Evolutionary conservation across 805 yeast genomes (phyloP), one percentile per base, ranked within the genome.

Genomic region (Kuraishia borneana): DNA sequence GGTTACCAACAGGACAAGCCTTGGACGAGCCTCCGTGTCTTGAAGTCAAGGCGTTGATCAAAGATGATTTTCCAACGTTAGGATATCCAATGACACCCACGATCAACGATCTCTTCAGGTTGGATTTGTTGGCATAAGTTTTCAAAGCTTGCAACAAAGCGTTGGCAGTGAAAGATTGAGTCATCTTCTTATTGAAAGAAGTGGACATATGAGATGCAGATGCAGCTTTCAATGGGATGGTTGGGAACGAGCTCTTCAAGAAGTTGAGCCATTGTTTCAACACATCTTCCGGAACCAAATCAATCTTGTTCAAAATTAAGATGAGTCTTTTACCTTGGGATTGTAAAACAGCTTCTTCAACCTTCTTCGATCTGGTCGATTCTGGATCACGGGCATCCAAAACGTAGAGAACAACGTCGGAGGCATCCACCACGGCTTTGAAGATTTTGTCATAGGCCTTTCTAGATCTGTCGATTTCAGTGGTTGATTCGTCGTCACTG

Each of bases 41-140:
- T 35, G 83, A 70, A 3, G 85, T 76, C 44, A 89, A 65, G 2
- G 96, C 81, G 57, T 89, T 89, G 51, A 89, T 92, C 2, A 97
- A 92, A n/a, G 97, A 88, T 2, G 97, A 92, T 53, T 84, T 84
- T 63, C 95, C 95, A 18, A 65, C 72, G 54, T 89, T 89, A 33
- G 98, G 98, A 61, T 87, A 89, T 13, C 98, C 98, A 44, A 89
- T 83, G 28, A 89, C 95, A 55, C 98, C 97, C 31, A 85, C 96
- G 30, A 84, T 72, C 37, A 88, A 80, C 10, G 95, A 76, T 54
- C 97, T 76, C 53, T 88, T 88, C 48, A 88, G 68, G 51, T 87
- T 83, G 17, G 87, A 72, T 56, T 82, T 81, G 42, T 72, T 69
- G 16, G 97, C 88, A 53, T 80, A 92, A 32, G 85, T 68, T 60